Percentiles rank a stretch among this genome's conserved stretches.
Conservation (phyloP, 345 rosid species). For the Populus euphratica region DNA sequence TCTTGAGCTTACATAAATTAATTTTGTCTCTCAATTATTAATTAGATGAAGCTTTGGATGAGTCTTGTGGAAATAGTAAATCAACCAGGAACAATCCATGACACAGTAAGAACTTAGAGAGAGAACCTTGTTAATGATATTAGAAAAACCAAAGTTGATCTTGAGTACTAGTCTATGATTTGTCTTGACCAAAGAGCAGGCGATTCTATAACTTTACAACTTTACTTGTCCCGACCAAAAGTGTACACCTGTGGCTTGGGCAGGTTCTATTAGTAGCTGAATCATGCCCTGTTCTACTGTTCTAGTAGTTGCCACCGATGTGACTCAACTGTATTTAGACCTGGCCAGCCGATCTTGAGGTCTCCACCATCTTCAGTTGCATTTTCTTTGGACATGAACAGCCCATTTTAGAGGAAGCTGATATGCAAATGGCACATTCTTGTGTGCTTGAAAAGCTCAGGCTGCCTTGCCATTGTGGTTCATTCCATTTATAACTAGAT, state of each 20-base stretch:
- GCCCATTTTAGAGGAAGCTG: not conserved
- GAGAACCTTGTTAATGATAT: not conserved
- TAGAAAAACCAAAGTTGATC: not conserved
- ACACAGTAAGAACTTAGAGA: not conserved
- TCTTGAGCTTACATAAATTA: not conserved
- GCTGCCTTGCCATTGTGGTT: not conserved
- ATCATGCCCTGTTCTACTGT: not conserved
- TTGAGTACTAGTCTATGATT: not conserved
- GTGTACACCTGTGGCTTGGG: not conserved
- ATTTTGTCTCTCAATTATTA: not conserved
- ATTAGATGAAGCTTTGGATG: not conserved
- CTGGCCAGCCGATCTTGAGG: not conserved
- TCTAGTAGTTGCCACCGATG: not conserved
- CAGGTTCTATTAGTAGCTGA: not conserved
- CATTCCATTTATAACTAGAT: not conserved
- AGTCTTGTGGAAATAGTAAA: not conserved
- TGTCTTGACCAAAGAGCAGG: not conserved
- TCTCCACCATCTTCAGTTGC: not conserved
- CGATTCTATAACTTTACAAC: not conserved
- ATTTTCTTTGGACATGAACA: not conserved
- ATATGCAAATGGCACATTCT: not conserved
- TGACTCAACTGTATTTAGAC: not conserved
- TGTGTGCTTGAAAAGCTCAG: not conserved
- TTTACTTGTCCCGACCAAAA: not conserved
- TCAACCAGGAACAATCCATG: not conserved